Evolutionary conservation across 179 eudicot genomes (phyloP).

Genomic region (Nepenthes alata): DNA sequence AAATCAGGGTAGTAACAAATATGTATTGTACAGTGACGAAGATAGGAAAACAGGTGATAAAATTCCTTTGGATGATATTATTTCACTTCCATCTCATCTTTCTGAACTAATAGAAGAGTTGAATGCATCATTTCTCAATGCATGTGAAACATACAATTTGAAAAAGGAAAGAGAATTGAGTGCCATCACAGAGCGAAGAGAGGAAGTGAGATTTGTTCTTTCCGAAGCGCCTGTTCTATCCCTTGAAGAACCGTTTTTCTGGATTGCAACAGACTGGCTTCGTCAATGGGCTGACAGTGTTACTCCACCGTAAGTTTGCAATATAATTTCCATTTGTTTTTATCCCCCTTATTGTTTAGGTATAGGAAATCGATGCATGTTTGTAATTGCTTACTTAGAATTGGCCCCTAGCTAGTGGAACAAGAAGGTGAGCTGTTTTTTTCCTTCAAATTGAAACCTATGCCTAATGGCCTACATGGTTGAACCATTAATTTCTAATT

Average conservation of each 20-base stretch:
- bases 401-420: too few relatives aligned
- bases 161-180: constrained; percentile 54
- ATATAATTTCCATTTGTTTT: background rate
- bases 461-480: too few relatives aligned
- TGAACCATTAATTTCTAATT: too few relatives aligned
- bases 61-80: constrained; percentile 15
- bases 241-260: constrained; percentile 55
- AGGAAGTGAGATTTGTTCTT: constrained; percentile 82
- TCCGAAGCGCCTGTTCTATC: constrained; percentile 72
- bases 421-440: too few relatives aligned
- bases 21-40: constrained; percentile 15
- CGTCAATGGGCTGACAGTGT: constrained; percentile 88
- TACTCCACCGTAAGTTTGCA: constrained; percentile 40
- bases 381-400: too few relatives aligned
- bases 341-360: too few relatives aligned
- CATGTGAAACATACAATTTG: constrained; percentile 48
- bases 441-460: too few relatives aligned
- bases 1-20: constrained; percentile 23
- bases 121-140: constrained; percentile 42
- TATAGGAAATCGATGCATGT: too few relatives aligned
- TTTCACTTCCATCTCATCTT: constrained; percentile 67
- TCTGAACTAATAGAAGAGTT: constrained; percentile 44
- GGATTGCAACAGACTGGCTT: constrained; percentile 93
- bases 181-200: constrained; percentile 54
- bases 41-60: constrained; percentile 21